phyloP scores from a whole-genome alignment of 2,329 filamentous ascomycete genomes.

The Mariannaea sp. region DNA sequence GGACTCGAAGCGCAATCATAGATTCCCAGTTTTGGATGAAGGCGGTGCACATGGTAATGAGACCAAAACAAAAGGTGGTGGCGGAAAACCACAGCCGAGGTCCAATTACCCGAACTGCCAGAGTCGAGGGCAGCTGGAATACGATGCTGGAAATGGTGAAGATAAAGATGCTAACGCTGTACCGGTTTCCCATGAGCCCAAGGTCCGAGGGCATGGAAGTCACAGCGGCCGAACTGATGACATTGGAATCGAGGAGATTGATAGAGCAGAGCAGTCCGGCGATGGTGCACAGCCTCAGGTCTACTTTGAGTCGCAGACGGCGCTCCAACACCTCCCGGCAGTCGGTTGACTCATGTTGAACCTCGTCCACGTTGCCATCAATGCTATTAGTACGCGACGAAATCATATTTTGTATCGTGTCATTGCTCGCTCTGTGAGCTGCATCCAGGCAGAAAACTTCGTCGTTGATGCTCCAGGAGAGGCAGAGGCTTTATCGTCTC shows the following conservation, averaged over 20 bases:
- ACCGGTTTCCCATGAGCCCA: conserved; percentile 4
- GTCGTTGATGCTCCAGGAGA: no score
- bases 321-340: not conserved
- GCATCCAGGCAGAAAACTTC: no score
- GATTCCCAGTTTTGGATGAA: conserved; percentile 13
- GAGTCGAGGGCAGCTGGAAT: conserved; percentile 4
- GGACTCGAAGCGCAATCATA: conserved; percentile 5
- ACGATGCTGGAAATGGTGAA: conserved; percentile 11
- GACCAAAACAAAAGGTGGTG: conserved; percentile 2
- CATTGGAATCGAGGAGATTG: conserved; percentile 10
- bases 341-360: not conserved
- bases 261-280: conserved; percentile 9
- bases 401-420: no score
- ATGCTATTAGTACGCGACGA: no score
- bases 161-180: conserved; percentile 16
- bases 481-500: no score
- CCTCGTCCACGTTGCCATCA: not conserved
- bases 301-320: conserved; percentile 5
- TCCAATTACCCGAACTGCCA: conserved; percentile 3
- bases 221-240: conserved; percentile 10
- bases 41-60: conserved; percentile 11
- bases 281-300: conserved; percentile 7
- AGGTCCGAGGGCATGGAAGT: conserved; percentile 11
- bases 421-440: no score
- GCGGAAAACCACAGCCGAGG: conserved; percentile 3